phyloP scores from a whole-genome alignment of 192 early-diverging fungal genomes.

The Backusella luteola region DNA sequence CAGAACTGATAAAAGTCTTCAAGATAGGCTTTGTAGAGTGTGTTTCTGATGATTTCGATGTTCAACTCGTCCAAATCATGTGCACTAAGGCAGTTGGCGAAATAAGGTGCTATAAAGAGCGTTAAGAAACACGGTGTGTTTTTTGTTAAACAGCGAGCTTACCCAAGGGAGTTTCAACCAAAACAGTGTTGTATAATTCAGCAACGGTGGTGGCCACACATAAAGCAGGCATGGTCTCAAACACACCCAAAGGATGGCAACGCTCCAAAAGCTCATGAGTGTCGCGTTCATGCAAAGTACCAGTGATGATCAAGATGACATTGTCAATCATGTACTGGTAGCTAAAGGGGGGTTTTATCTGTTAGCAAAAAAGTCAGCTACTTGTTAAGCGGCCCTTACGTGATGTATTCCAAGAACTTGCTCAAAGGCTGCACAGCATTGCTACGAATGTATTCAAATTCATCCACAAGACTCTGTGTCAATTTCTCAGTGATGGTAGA shows the following conservation, averaged over 20 bases:
- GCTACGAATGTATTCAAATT: constrained; percentile 90
- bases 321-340: constrained; percentile 99
- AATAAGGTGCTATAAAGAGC: constrained; percentile 80
- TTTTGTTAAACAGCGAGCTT: not conserved
- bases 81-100: constrained; percentile 93
- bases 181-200: constrained; percentile 93
- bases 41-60: constrained; percentile 99
- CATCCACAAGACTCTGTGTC: constrained; percentile 84
- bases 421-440: constrained; percentile 82
- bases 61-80: constrained; percentile 99
- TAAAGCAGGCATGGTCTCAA: constrained; percentile 97
- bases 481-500: constrained; percentile 88
- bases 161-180: constrained; percentile 96
- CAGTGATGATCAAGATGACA: constrained; percentile 95
- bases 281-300: constrained; percentile 97
- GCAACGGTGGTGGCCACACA: constrained; percentile 95
- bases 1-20: constrained; percentile 98
- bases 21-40: constrained; percentile 96
- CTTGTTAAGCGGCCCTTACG: constrained; percentile 47
- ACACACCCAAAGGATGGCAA: constrained; percentile 97
- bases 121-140: not conserved
- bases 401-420: constrained; percentile 96
- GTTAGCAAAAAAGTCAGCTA: no score
- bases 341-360: constrained; percentile 38
- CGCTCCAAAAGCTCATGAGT: constrained; percentile 95